phyloP scores from a whole-genome alignment of 2,329 filamentous ascomycete species.

The Xylariaceae sp. region DNA sequence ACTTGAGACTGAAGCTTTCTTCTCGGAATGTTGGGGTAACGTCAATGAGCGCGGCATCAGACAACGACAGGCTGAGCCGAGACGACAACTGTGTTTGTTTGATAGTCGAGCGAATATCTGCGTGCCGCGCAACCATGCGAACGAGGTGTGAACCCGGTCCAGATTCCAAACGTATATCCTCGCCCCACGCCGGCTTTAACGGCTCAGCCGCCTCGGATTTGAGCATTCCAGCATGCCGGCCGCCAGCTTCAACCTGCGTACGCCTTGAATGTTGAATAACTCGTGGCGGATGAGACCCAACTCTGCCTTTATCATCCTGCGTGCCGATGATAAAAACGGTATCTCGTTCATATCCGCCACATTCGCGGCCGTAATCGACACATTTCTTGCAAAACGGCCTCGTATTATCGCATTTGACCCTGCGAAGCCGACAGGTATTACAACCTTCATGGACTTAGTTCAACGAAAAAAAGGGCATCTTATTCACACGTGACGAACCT shows the following conservation, averaged over 20 bases:
- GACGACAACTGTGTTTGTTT: slow-evolving; percentile 19
- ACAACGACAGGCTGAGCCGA: slow-evolving; percentile 33
- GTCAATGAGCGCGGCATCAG: slow-evolving; percentile 36
- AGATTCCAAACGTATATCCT: slow-evolving; percentile 39
- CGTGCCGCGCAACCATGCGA: slow-evolving; percentile 43
- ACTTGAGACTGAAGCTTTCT: slow-evolving; percentile 38
- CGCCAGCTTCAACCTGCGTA: slow-evolving; percentile 27
- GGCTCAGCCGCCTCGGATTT: slow-evolving; percentile 37
- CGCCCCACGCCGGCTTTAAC: slow-evolving; percentile 46
- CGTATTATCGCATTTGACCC: slow-evolving; percentile 50
- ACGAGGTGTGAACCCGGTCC: slow-evolving; percentile 35
- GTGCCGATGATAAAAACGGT: slow-evolving; percentile 61
- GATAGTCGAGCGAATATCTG: slow-evolving; percentile 35
- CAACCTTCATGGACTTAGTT: slow-evolving; percentile 35
- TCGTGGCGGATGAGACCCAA: slow-evolving; percentile 50
- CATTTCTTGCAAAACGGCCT: slow-evolving; percentile 58
- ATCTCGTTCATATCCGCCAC: slow-evolving; percentile 57
- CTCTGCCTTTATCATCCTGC: slow-evolving; percentile 47
- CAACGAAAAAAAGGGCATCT: not conserved
- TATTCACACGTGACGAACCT: slow-evolving; percentile 26
- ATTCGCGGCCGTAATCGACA: slow-evolving; percentile 49
- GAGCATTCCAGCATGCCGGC: slow-evolving; percentile 17
- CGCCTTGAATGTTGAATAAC: slow-evolving; percentile 38
- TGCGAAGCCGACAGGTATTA: slow-evolving; percentile 50
- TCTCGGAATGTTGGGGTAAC: slow-evolving; percentile 32